Evolutionary conservation across 768 basidiomycete species (phyloP), one percentile per base, ranked within the genome.

Genomic region (Boletus barrowsii): DNA sequence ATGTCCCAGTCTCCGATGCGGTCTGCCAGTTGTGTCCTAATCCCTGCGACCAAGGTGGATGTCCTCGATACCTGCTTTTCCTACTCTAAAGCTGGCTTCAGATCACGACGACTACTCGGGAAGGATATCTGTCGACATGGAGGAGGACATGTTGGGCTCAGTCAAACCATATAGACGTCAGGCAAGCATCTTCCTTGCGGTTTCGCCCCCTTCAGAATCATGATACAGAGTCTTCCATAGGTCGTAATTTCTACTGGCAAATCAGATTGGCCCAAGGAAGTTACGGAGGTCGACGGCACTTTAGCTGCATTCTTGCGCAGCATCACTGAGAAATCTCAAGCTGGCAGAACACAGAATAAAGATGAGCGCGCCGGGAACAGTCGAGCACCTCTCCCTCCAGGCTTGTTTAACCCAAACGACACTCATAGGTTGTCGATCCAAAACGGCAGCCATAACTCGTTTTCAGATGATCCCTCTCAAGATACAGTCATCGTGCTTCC

Each of bases 401-500:
- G 88, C 17, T 71, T 89, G 37, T 87, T 87, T 66, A 72, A 75
- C 30, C 76, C 83, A 30, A 67, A 80, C 17, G 79, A 84, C 55
- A 75, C 82, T 20, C 76, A 70, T 13, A 76, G 76, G 40, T 75
- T 90, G 42, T 83, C 88, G 3, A 82, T 96, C 35, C 76, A 93
- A 42, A 96, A 96, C 63, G 92, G 90, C 24, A 93, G 88, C 63
- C 88, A 93, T 63, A 76, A 76, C 53, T 83, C 88, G 8, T 72
- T 93, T 47, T 65, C 68, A 6, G 84, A 82, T n/a, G 79, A 84
- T 49, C 67, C 79, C 35, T 76, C 81, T 46, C 74, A 77, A 48
- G 87, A 95, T 60, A 88, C 89, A 0, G 89, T 95, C 17, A 77
- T 99, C 41, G 81, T 98, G 2, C 83, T 99, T 62, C 96, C 96